These are phyloP conservation scores for Alternaria solani DNA, from an alignment of 2,329 filamentous ascomycete genomes.

Conservation along the genomic window DNA sequence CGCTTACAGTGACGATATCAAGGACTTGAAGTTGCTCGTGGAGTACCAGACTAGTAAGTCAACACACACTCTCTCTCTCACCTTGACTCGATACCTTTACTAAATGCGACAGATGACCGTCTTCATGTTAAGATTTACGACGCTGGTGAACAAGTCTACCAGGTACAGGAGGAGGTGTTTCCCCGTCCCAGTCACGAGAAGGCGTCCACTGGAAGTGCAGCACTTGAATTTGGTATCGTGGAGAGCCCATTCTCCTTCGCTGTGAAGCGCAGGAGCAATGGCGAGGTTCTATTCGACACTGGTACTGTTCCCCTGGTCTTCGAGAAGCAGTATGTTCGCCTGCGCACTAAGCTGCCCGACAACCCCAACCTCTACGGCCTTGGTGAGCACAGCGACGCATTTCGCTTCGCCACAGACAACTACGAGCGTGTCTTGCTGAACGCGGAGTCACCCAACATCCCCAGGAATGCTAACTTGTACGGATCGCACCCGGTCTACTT, in stretches of 20 bases:
- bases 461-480: slow-evolving; percentile 72
- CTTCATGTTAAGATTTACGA: slow-evolving; percentile 80
- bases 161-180: slow-evolving; percentile 74
- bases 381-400: slow-evolving; percentile 77
- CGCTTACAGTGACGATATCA: slow-evolving; percentile 65
- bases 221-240: slow-evolving; percentile 63
- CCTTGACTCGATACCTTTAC: background rate
- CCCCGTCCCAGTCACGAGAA: slow-evolving; percentile 62
- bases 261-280: slow-evolving; percentile 65
- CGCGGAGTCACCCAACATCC: slow-evolving; percentile 69
- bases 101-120: slow-evolving; percentile 62
- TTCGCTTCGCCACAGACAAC: slow-evolving; percentile 71
- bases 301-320: slow-evolving; percentile 73
- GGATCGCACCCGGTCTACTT: slow-evolving; percentile 78
- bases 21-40: slow-evolving; percentile 64
- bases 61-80: background rate
- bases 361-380: slow-evolving; percentile 79
- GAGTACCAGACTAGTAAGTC: slow-evolving; percentile 67
- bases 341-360: slow-evolving; percentile 73
- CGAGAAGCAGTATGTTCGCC: slow-evolving; percentile 77
- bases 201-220: slow-evolving; percentile 47
- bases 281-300: slow-evolving; percentile 73
- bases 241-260: slow-evolving; percentile 73
- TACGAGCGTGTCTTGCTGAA: slow-evolving; percentile 76
- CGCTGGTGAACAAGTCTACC: slow-evolving; percentile 72